Evolutionary conservation across 2,329 filamentous ascomycete genomes (phyloP), one percentile per base, ranked within the genome.

Genomic region (Colletotrichum euphorbiae): DNA sequence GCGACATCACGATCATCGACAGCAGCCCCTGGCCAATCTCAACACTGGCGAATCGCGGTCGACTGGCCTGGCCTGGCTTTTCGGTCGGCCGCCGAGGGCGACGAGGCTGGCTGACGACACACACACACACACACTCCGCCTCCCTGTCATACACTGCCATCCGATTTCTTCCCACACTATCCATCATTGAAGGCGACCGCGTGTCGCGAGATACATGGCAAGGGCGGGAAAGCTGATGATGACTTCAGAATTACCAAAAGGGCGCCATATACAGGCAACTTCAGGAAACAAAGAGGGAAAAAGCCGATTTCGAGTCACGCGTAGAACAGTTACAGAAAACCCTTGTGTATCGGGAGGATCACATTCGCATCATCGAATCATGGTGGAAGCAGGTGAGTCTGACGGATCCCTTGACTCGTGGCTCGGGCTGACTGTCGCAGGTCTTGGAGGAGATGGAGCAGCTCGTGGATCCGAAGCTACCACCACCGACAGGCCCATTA

Each of bases 241-340:
- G 54, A 69, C 48, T 66, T 66, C 66, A 69, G 66, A 69, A 69
- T 38, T 96, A 92, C 76, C 92, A 95, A 81, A 99, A 98, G 82
- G 96, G 97, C 83, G 96, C 96, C 71, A 97, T 99, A 78, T 91
- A 93, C 75, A 93, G 97, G 67, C 95, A 98, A 82, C 97, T 99
- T 94, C 93, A 94, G 77, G 96, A 98, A 81, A 98, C 97, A 81
- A 97, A 97, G 81, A 90, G 96, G 74, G 93, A 97, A 78, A 94
- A 94, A 77, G 85, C 87, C 66, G 92, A 91, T 45, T 83, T 97
- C 70, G 94, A 98, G 82, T 85, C 89, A 67, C 92, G 93, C 76
- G 84, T 98, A 70, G 91, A 91, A 76, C 92, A 97, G 72, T 83
- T 97, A 71, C 88, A 92, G 72, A 94, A 93, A 77, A 88, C 89